Conservation (phyloP, 2,329 filamentous ascomycete species). For the Fusarium sp. region DNA sequence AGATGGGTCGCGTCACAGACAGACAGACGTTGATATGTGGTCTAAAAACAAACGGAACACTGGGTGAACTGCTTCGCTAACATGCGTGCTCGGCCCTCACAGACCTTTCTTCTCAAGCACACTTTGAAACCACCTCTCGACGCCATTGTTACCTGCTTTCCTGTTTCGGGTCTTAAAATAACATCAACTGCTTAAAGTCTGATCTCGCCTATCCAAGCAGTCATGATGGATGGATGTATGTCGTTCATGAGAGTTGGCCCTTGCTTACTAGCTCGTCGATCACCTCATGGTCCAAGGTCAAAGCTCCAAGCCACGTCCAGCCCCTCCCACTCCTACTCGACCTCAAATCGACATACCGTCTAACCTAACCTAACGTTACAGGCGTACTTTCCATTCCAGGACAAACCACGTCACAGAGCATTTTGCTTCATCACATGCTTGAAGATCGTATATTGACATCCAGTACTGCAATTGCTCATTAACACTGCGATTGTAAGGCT, state of each 20-base stretch:
- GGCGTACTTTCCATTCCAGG: conserved; percentile 1
- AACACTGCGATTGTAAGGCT: background rate
- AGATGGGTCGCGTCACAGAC: conserved; percentile 15
- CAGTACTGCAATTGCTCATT: background rate
- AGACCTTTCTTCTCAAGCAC: background rate
- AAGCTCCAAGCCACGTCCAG: conserved; percentile 35
- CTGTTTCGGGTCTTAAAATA: background rate
- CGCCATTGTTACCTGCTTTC: background rate
- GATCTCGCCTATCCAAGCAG: background rate
- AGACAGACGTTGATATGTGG: conserved; percentile 1
- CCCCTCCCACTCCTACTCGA: background rate
- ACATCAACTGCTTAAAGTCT: background rate
- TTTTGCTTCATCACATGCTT: background rate
- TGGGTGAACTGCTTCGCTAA: background rate
- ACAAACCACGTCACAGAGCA: background rate
- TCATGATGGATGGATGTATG: conserved; percentile 16
- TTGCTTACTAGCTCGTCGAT: conserved; percentile 22
- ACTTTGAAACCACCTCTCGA: background rate
- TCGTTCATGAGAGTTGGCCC: conserved; percentile 13
- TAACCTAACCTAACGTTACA: background rate
- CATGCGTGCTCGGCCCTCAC: background rate
- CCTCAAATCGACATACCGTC: background rate
- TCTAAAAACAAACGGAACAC: conserved; percentile 10
- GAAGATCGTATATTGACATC: background rate
- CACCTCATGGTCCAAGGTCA: conserved; percentile 18